Base-by-base conservation (phyloP, 345 rosid genomes). In the Kernera saxatilis region DNA sequence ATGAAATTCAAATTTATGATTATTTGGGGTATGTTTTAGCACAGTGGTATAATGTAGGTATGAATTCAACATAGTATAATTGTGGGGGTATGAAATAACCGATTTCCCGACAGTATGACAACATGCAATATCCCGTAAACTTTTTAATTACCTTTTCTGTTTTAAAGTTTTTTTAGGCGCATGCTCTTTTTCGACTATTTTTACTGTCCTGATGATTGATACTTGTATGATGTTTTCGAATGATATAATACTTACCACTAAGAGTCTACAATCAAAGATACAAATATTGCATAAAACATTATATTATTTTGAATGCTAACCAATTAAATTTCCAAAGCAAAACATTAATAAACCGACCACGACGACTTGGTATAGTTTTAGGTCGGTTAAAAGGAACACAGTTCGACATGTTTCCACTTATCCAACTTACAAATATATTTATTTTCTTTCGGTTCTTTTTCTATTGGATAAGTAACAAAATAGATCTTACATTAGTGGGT, bases 341-440 rank as follows among this genome's bases (percentile, higher is more conserved):
- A 64, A 55, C 35, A 64, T 36, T 30, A n/a, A 74, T 50, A 73
- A 27, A 56, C 66, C 72, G 67, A 74, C 78, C 72, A 67, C 17
- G 29, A 17, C 53, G 25, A 50, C 69, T 67, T 50, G 21, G 17
- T 46, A 68, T 60, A 41, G 70, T 69, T 13, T 61, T 26, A 40
- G 79, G 74, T 69, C 79, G 70, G 79, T 75, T 14, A 75, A 69
- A 75, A 69, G 79, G 58, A 68, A 45, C 70, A 62, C 64, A 75
- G 12, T 69, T 75, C 40, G 79, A 75, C 74, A 75, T 75, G 65
- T 61, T 61, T 61, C 70, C 70, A 75, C 58, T 69, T 68, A 52
- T 35, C 45, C 54, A 59, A 67, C 69, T 67, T 41, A 59, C 19
- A 46, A 64, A 23, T 46, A 55, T 30, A 36, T 29, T 58, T 21